These are phyloP conservation scores for Thielaviopsis euricoi DNA, from an alignment of 2,329 filamentous ascomycete species.

Conservation along the genomic window DNA sequence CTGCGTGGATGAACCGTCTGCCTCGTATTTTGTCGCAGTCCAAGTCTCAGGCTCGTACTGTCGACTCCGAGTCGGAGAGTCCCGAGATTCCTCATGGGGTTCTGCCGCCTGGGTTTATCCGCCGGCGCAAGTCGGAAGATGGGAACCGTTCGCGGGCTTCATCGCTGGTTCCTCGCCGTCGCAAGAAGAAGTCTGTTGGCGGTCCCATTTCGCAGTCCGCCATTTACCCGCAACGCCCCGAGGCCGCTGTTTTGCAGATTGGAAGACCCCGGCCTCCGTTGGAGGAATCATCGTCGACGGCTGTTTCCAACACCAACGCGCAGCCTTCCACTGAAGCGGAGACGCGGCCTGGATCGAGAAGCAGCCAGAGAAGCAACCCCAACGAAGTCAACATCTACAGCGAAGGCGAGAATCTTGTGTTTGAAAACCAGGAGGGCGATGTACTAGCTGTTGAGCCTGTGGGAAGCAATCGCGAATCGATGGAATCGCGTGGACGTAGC, in stretches of 20 bases:
- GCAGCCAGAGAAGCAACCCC: conserved; percentile 8
- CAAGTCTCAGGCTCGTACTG: conserved; percentile 75
- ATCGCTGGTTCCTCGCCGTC: conserved; percentile 37
- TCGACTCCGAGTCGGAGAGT: conserved; percentile 54
- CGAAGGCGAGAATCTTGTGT: conserved; percentile 61
- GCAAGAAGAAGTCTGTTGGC: conserved; percentile 53
- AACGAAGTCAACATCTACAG: conserved; percentile 52
- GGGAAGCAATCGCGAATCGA: conserved; percentile 17
- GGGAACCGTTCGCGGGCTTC: conserved; percentile 11
- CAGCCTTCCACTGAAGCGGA: conserved; percentile 1
- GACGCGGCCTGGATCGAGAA: conserved; percentile 15
- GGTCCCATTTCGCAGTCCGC: conserved; percentile 83
- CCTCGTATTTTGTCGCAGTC: conserved; percentile 52
- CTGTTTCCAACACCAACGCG: conserved; percentile 1
- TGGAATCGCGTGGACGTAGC: neutral
- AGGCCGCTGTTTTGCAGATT: neutral
- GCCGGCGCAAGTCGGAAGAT: conserved; percentile 31
- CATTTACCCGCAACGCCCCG: conserved; percentile 47
- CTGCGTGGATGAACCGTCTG: conserved; percentile 87
- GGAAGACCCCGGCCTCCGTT: neutral
- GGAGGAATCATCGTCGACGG: conserved; percentile 2
- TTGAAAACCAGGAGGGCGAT: conserved; percentile 78
- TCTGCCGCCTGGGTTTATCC: conserved; percentile 62
- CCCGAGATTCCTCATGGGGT: conserved; percentile 50
- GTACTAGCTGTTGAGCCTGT: conserved; percentile 52